These are phyloP conservation scores for Naegleria fowleri DNA, from an alignment of 208 protist genomes.

Conservation along the genomic window DNA sequence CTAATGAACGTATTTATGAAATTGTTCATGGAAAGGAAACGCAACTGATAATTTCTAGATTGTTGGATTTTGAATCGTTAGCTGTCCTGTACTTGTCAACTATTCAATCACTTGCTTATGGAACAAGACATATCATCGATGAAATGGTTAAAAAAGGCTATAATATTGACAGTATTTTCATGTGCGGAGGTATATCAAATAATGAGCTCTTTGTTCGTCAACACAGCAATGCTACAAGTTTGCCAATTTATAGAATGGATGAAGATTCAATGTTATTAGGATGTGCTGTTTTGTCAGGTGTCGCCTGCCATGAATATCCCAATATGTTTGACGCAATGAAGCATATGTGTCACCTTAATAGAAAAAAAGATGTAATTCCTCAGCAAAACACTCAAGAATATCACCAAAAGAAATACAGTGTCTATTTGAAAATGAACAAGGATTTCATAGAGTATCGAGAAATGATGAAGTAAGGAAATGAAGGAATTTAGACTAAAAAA, in stretches of 20 bases:
- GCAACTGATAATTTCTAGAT: neutral
- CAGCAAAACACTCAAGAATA: neutral
- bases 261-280: constrained; percentile 33
- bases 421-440: constrained; percentile 34
- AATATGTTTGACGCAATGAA: constrained; percentile 21
- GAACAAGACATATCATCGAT: constrained; percentile 35
- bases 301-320: neutral
- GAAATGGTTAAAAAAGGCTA: constrained; percentile 22
- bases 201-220: constrained; percentile 40
- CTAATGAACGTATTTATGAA: neutral
- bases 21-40: neutral
- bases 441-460: constrained; percentile 36
- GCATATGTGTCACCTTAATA: neutral
- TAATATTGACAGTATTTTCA: constrained; percentile 30
- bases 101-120: constrained; percentile 36
- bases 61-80: constrained; percentile 16
- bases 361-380: neutral
- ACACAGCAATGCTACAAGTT: constrained; percentile 22
- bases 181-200: constrained; percentile 41
- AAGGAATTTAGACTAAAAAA: too few species aligned
- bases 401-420: constrained; percentile 31
- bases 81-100: constrained; percentile 34
- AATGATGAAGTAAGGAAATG: constrained; percentile 30
- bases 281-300: constrained; percentile 26
- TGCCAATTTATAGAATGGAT: constrained; percentile 1